Evolutionary conservation across 1,284 basidiomycete species (phyloP).

Genomic region (Porphyrellus sp.): DNA sequence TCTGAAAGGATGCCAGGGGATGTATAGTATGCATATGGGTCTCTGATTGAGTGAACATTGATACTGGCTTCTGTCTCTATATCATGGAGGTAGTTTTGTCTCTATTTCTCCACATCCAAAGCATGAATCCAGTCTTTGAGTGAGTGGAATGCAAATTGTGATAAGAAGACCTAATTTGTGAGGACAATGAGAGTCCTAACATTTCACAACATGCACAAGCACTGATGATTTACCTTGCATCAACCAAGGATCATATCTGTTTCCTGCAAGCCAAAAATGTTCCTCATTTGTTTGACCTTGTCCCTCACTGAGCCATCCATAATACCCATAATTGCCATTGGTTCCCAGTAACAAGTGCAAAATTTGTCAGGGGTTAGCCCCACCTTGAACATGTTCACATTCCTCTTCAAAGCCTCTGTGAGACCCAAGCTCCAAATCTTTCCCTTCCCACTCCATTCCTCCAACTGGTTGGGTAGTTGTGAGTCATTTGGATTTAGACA

Average conservation of each 20-base stretch:
- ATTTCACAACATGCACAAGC: neutral
- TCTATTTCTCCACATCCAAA: slow-evolving; percentile 81
- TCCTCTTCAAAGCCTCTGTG: slow-evolving; percentile 72
- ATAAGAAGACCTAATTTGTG: slow-evolving; percentile 77
- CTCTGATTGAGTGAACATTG: slow-evolving; percentile 62
- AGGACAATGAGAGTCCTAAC: slow-evolving; percentile 5
- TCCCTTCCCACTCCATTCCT: slow-evolving; percentile 87
- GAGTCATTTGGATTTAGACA: slow-evolving; percentile 95
- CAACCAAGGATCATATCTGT: slow-evolving; percentile 77
- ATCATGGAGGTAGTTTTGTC: slow-evolving; percentile 69
- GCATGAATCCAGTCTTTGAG: slow-evolving; percentile 87
- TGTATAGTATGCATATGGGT: slow-evolving; percentile 76
- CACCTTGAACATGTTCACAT: slow-evolving; percentile 72
- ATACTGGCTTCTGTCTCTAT: slow-evolving; percentile 76
- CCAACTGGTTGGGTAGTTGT: slow-evolving; percentile 90
- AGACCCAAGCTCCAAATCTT: slow-evolving; percentile 85
- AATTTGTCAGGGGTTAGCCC: slow-evolving; percentile 89
- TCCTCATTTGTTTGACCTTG: slow-evolving; percentile 57
- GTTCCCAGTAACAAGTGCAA: slow-evolving; percentile 75
- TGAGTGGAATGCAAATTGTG: slow-evolving; percentile 82
- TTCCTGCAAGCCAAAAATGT: slow-evolving; percentile 65
- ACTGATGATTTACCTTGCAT: slow-evolving; percentile 57
- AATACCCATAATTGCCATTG: slow-evolving; percentile 45
- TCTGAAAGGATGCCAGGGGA: slow-evolving; percentile 44
- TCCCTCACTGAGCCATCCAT: slow-evolving; percentile 54